These are phyloP conservation scores for Neofusicoccum laricinum DNA, from an alignment of 2,329 filamentous ascomycete species.

Conservation along the genomic window DNA sequence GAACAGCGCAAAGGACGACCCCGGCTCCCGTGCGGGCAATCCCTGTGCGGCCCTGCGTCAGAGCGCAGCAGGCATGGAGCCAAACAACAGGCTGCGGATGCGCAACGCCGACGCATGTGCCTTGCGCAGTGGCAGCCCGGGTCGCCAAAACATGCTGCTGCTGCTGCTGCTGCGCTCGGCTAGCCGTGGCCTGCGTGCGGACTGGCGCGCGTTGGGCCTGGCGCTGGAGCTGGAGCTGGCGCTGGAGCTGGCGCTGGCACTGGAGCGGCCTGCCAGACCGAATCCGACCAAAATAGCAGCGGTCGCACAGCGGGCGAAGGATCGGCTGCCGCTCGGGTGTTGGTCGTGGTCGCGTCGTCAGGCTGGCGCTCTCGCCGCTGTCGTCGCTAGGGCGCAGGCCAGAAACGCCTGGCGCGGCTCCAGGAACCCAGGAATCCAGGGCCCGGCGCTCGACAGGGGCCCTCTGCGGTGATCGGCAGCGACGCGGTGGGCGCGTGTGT, in stretches of 20 bases:
- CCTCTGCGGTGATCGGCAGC: not conserved
- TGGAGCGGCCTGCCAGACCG: not conserved
- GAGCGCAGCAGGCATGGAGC: slow-evolving; percentile 2
- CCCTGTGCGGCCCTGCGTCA: slow-evolving; percentile 11
- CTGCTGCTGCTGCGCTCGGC: not conserved
- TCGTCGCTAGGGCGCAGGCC: not conserved
- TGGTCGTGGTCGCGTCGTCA: not conserved
- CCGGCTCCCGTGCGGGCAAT: not conserved
- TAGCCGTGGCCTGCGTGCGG: not conserved
- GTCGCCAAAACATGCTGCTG: not conserved
- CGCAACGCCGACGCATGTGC: not conserved
- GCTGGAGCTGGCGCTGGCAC: not conserved
- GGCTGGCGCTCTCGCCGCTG: not conserved
- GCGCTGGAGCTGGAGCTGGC: no score
- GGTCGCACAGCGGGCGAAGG: not conserved
- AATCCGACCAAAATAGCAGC: not conserved
- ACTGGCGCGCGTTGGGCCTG: not conserved
- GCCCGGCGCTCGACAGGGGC: not conserved
- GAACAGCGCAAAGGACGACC: slow-evolving; percentile 1
- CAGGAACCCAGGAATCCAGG: not conserved
- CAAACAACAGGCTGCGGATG: slow-evolving; percentile 6
- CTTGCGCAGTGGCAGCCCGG: not conserved
- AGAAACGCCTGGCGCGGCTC: not conserved
- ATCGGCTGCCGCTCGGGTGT: not conserved
- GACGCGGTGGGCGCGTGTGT: not conserved